Percentiles rank a stretch among this genome's conserved stretches.
These are phyloP conservation scores for Nectriaceae sp. DNA, from an alignment of 2,329 filamentous ascomycete species.

Conservation along the genomic window DNA sequence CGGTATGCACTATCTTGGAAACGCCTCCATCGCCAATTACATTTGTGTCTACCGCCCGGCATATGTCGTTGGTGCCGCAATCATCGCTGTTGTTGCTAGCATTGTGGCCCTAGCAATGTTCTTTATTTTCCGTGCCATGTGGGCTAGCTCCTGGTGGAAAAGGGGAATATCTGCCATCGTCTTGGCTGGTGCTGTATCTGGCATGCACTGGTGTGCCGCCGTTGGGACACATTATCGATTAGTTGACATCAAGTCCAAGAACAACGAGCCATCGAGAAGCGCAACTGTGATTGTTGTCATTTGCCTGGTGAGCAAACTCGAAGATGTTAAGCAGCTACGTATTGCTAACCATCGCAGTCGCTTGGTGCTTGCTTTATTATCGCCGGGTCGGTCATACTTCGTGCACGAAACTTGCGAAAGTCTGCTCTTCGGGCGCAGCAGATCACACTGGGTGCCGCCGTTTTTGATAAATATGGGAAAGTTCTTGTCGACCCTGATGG, in stretches of 20 bases:
- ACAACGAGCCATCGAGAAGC: slow-evolving; percentile 54
- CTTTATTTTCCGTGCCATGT: slow-evolving; percentile 74
- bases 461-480: slow-evolving; percentile 67
- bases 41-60: slow-evolving; percentile 58
- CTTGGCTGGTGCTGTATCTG: slow-evolving; percentile 74
- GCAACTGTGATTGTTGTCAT: slow-evolving; percentile 74
- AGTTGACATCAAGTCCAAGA: slow-evolving; percentile 38
- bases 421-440: slow-evolving; percentile 63
- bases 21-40: slow-evolving; percentile 80
- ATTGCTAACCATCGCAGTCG: slow-evolving; percentile 45
- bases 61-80: slow-evolving; percentile 67
- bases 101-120: slow-evolving; percentile 72
- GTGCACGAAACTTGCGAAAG: slow-evolving; percentile 52
- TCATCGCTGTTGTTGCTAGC: slow-evolving; percentile 74
- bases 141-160: slow-evolving; percentile 81
- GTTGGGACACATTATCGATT: slow-evolving; percentile 70
- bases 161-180: slow-evolving; percentile 65
- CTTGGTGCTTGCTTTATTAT: slow-evolving; percentile 63
- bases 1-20: slow-evolving; percentile 88
- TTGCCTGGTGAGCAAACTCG: slow-evolving; percentile 56
- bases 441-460: slow-evolving; percentile 59
- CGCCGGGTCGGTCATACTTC: slow-evolving; percentile 55
- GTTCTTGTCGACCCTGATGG: slow-evolving; percentile 72
- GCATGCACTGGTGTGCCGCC: slow-evolving; percentile 85
- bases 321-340: background rate